phyloP scores from a whole-genome alignment of 2,329 filamentous ascomycete species.

The Helotiales sp. region DNA sequence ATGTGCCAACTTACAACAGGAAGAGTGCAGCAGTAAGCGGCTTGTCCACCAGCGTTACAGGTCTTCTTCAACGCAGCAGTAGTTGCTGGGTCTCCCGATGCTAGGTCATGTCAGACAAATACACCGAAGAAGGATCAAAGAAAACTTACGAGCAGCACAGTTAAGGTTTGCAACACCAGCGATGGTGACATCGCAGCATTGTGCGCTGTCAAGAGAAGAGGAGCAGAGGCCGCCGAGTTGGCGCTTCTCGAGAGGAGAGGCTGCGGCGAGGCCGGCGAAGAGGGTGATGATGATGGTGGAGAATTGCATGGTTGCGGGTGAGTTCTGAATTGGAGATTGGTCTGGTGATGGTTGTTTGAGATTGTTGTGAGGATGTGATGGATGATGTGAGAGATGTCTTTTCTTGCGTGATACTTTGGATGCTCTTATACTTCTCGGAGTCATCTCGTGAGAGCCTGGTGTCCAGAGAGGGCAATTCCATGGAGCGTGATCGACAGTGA shows the following conservation, averaged over 20 bases:
- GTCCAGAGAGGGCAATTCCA: background rate
- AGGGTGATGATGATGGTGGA: conserved; percentile 1
- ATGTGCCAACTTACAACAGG: background rate
- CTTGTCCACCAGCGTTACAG: conserved; percentile 5
- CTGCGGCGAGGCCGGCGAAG: conserved; percentile 1
- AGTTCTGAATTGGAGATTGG: background rate
- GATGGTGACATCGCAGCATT: conserved; percentile 63
- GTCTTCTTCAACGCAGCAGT: conserved; percentile 27
- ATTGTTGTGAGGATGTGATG: background rate
- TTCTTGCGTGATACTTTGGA: too few species aligned
- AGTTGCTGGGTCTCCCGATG: conserved; percentile 40
- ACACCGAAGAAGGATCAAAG: background rate
- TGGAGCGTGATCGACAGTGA: background rate
- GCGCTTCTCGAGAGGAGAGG: conserved; percentile 36
- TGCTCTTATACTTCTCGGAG: too few species aligned
- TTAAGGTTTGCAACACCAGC: conserved; percentile 55
- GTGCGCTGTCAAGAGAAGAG: conserved; percentile 40
- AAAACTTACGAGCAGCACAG: conserved; percentile 51
- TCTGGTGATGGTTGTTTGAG: background rate
- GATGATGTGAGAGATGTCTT: background rate
- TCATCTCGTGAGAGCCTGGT: background rate
- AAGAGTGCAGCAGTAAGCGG: conserved; percentile 7
- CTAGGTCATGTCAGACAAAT: background rate
- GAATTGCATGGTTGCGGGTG: conserved; percentile 11
- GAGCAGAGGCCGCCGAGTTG: conserved; percentile 40